Conservation (phyloP, 306 rosid species). For the Vachellia pachyceras region DNA sequence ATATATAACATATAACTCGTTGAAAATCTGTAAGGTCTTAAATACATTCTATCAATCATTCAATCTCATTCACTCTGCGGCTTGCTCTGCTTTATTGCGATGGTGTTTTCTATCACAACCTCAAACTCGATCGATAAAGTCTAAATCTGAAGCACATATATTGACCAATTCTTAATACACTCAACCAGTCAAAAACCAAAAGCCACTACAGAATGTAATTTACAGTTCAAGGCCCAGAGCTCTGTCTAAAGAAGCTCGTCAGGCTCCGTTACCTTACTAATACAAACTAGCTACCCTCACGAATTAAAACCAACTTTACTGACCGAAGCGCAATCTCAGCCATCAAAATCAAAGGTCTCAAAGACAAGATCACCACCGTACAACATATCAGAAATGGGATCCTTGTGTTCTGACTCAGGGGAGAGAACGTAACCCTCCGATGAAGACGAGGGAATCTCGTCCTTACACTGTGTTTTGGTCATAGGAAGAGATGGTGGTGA, state of each 20-base stretch:
- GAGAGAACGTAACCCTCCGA: slow-evolving; percentile 45
- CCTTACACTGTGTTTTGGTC: slow-evolving; percentile 35
- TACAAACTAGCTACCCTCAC: not conserved
- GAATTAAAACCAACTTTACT: not conserved
- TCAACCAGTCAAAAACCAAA: not conserved
- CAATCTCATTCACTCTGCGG: not conserved
- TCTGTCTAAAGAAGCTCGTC: not conserved
- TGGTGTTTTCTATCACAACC: not conserved
- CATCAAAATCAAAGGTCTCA: slow-evolving; percentile 17
- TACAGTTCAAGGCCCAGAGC: not conserved
- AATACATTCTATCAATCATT: not conserved
- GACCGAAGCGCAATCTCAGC: not conserved
- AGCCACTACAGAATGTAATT: not conserved
- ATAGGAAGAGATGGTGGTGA: slow-evolving; percentile 8
- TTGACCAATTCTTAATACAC: not conserved
- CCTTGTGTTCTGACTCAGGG: slow-evolving; percentile 31
- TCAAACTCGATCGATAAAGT: not conserved
- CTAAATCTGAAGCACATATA: not conserved
- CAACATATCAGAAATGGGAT: slow-evolving; percentile 19
- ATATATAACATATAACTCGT: not conserved
- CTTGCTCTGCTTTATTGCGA: not conserved
- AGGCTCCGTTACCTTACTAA: not conserved
- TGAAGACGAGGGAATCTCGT: slow-evolving; percentile 38
- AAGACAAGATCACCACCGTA: slow-evolving; percentile 4
- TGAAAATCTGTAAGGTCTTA: not conserved